Evolutionary conservation across 1,139 yeast genomes (phyloP), one percentile per base, ranked within the genome.

Genomic region (Hyphopichia fennica): DNA sequence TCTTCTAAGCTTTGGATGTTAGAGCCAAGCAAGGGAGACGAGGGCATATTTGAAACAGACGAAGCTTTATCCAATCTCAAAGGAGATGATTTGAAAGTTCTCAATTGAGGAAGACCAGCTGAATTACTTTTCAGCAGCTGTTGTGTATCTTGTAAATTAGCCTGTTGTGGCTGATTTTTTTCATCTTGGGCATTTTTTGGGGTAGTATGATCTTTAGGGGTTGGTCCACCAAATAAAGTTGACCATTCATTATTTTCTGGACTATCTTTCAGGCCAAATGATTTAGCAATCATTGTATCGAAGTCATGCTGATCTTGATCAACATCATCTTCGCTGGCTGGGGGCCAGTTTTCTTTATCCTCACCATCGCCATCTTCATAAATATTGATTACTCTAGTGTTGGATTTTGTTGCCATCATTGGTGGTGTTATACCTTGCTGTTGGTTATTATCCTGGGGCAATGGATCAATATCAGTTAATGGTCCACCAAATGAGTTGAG

Each of bases 401-500:
- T 73, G 18, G 69, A 62, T 49, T 73, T 74, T 6, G 77, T 71
- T 2, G 79, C 79, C 58, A 73, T 61, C 75, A 71, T 70, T 14
- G 79, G 79, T 5, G 78, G 78, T 0, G 78, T 72, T 3, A 61
- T 59, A 6, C 66, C 67, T 38, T 52, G 54, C 22, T 44, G 53
- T 40, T 53, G 62, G 15, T 50, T 51, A 2, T n/a, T 16, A 32
- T 67, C 71, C 40, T 62, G 65, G 2, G 77, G 77, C 38, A 72
- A 57, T 3, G 77, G 77, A 54, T 77, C 82, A 30, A 77, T 75
- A 50, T 77, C 82, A 3, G 82, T 77, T 46, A 77, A 60, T 8
- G 82, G 82, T 0, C 80, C 81, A 19, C 79, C 79, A 45, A 68
- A 73, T 33, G 65, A 61, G 45, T 75, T 76, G 41, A 76, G 54